Conservation (phyloP, 2,329 filamentous ascomycete genomes). For the Sporothrix luriei region DNA sequence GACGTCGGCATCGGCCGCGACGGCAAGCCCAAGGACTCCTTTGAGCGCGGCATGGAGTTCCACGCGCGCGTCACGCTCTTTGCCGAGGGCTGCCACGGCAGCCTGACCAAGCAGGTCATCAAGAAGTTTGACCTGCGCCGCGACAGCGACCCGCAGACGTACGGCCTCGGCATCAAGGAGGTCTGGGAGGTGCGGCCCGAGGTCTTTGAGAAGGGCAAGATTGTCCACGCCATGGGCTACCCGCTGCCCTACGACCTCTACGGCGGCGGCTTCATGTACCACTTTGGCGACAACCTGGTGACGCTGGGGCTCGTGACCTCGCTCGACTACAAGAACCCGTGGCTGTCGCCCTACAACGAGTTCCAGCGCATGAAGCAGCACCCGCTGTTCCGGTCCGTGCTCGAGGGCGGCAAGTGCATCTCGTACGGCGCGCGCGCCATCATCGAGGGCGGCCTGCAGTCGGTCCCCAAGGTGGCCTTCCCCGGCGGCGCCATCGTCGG, state of each 20-base stretch:
- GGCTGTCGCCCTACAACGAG: conserved; percentile 91
- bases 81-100: conserved; percentile 93
- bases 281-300: conserved; percentile 97
- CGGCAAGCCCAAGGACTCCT: conserved; percentile 83
- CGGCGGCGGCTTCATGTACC: conserved; percentile 98
- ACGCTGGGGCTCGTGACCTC: conserved; percentile 89
- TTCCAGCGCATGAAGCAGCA: conserved; percentile 99
- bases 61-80: conserved; percentile 90
- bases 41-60: conserved; percentile 98
- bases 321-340: conserved; percentile 94
- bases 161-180: conserved; percentile 92
- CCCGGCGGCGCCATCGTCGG: conserved; percentile 94
- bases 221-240: conserved; percentile 91
- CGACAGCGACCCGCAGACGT: conserved; percentile 92
- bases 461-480: conserved; percentile 95
- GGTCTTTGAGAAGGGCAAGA: conserved; percentile 84
- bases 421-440: conserved; percentile 92
- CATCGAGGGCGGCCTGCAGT: conserved; percentile 95
- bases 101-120: conserved; percentile 89
- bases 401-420: conserved; percentile 97
- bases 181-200: conserved; percentile 95
- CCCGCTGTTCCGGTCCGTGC: conserved; percentile 78
- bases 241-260: conserved; percentile 87
- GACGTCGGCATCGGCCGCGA: conserved; percentile 82
- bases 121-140: conserved; percentile 90